phyloP scores from a whole-genome alignment of 176 grass and related monocot genomes.

The Carex littledalei region DNA sequence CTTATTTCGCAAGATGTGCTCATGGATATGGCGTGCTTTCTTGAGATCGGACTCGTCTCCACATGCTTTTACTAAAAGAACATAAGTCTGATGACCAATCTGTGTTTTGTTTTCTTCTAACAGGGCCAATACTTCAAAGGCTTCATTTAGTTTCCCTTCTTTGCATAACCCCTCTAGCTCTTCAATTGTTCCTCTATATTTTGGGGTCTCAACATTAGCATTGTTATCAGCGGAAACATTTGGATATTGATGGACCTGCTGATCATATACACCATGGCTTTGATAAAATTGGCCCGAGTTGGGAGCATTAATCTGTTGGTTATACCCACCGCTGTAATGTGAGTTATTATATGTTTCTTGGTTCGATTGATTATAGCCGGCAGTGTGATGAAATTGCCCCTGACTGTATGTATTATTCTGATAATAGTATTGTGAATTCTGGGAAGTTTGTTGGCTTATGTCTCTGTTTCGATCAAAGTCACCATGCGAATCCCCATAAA shows the following conservation, averaged over 20 bases:
- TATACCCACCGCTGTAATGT: slow-evolving; percentile 12
- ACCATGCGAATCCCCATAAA: not conserved
- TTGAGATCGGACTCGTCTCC: slow-evolving; percentile 44
- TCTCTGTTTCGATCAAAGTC: not conserved
- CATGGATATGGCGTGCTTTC: slow-evolving; percentile 58
- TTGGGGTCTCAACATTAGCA: slow-evolving; percentile 25
- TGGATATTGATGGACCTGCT: slow-evolving; percentile 29
- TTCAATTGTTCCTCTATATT: slow-evolving; percentile 57
- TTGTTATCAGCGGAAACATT: slow-evolving; percentile 26
- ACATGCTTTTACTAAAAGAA: slow-evolving; percentile 68
- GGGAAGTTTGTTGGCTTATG: not conserved
- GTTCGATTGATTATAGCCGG: slow-evolving; percentile 4
- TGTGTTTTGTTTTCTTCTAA: slow-evolving; percentile 40
- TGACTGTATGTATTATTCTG: slow-evolving; percentile 8
- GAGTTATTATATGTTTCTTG: slow-evolving; percentile 10
- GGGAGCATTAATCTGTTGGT: not conserved
- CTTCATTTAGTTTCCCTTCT: slow-evolving; percentile 75
- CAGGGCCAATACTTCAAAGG: slow-evolving; percentile 45
- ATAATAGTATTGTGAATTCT: slow-evolving; percentile 3
- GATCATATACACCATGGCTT: slow-evolving; percentile 30
- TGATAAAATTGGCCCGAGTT: slow-evolving; percentile 25
- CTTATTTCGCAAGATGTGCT: slow-evolving; percentile 40
- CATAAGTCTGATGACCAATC: slow-evolving; percentile 39
- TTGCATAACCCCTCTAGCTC: slow-evolving; percentile 72
- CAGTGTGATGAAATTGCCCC: not conserved